Percentiles rank a stretch among this genome's conserved stretches.
These are phyloP conservation scores for Coemansia sp. DNA, from an alignment of 371 early-diverging fungal genomes.

Conservation along the genomic window DNA sequence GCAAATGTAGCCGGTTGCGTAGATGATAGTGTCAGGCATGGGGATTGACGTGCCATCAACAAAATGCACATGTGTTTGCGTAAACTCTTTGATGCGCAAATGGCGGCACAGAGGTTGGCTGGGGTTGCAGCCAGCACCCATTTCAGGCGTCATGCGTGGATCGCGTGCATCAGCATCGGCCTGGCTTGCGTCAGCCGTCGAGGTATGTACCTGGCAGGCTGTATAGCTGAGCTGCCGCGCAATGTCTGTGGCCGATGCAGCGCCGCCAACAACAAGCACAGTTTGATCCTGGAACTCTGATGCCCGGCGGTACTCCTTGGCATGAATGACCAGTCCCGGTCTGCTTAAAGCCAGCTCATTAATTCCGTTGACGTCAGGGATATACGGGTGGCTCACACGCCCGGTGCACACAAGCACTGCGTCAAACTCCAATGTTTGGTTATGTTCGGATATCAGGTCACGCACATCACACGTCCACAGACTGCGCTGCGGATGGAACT, in stretches of 20 bases:
- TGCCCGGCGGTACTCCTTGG: constrained; percentile 59
- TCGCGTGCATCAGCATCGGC: background rate
- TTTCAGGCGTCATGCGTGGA: constrained; percentile 7
- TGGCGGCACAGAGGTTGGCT: constrained; percentile 2
- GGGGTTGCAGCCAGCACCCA: constrained; percentile 27
- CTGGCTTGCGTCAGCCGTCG: constrained; percentile 48
- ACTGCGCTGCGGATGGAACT: constrained; percentile 10
- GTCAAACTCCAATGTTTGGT: constrained; percentile 51
- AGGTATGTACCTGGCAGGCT: constrained; percentile 53
- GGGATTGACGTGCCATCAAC: constrained; percentile 47
- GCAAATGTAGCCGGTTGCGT: constrained; percentile 64
- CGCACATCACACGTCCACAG: constrained; percentile 34
- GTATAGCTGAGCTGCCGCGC: constrained; percentile 53
- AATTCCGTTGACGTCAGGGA: constrained; percentile 59
- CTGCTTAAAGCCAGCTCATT: constrained; percentile 1
- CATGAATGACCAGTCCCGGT: constrained; percentile 51
- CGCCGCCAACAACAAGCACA: constrained; percentile 56
- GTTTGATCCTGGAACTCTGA: constrained; percentile 49
- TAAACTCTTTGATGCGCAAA: constrained; percentile 7
- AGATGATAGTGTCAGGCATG: constrained; percentile 55
- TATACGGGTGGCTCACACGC: constrained; percentile 58
- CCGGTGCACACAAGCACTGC: constrained; percentile 63
- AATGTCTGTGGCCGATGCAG: constrained; percentile 55
- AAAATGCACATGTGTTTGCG: constrained; percentile 34
- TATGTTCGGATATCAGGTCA: background rate